Base-by-base conservation (phyloP, 2,329 filamentous ascomycete genomes). In the Apiospora arundinis region DNA sequence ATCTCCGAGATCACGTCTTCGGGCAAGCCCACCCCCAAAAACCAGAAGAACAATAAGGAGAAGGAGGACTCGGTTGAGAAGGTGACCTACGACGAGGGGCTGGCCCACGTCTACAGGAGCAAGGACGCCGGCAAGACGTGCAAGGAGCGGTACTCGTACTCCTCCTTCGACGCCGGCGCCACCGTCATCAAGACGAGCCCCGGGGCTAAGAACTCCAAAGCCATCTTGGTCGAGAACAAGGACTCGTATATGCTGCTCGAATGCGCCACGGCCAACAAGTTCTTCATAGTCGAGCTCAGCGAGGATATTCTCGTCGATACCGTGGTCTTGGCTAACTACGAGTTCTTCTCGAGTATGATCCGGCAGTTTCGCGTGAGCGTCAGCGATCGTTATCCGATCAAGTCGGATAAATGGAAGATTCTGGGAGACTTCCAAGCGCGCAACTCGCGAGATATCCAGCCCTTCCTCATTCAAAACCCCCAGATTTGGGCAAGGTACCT, bases 311-410 rank as follows among this genome's bases (percentile, higher is more conserved):
- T 97, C 63, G 93, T 99, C 72, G 96, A 99, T 80, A 99, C 96
- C 0, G 87, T 99, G 52, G 96, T 98, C n/a, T 87, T 99, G 70
- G 96, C 95, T 73, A 99, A 99, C 80, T 99, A 97, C 77, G 96
- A 99, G 81, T 99, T 99, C 85, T 99, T 99, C 85, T 97, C 95
- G 70, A 98, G 95, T 79, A 98, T 97, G 88, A 93, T 98, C 76
- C 92, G 95, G 69, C 93, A 92, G 67, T 98, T 99, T 81, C 89
- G 93, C 69, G 91, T 98, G 75, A 97, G 94, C 79, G 95, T 98
- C 67, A 97, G 95, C 71, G 96, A 98, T 83, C 91, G 94, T 71
- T 98, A 98, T 81, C 96, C 96, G 0, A 93, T 96, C 70, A 98
- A 98, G 81, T 82, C 90, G 70, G 95, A 97, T 68, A 94, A 96